Evolutionary conservation across 805 yeast species (phyloP).

Genomic region (Candida odintsovae): DNA sequence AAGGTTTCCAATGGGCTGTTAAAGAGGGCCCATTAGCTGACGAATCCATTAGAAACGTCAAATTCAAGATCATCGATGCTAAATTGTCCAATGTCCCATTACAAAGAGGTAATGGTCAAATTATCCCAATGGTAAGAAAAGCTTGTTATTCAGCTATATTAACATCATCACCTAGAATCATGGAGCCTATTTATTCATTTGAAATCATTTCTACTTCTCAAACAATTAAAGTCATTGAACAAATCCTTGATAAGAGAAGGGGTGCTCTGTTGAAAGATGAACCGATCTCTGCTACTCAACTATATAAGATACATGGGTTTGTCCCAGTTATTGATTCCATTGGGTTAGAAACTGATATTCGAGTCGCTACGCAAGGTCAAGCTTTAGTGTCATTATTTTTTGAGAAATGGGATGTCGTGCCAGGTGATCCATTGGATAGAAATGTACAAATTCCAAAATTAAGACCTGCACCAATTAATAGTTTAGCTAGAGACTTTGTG

Average conservation of each 20-base stretch:
- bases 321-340: conserved; percentile 88
- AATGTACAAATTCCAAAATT: conserved; percentile 59
- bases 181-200: conserved; percentile 76
- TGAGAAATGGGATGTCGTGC: conserved; percentile 69
- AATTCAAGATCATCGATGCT: conserved; percentile 65
- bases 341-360: conserved; percentile 83
- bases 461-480: conserved; percentile 64
- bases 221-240: conserved; percentile 43
- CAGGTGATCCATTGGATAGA: conserved; percentile 86
- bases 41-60: conserved; percentile 66
- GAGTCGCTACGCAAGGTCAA: conserved; percentile 73
- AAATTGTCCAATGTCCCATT: conserved; percentile 41
- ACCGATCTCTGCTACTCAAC: conserved; percentile 69
- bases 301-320: conserved; percentile 53
- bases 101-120: conserved; percentile 56
- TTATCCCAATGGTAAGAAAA: conserved; percentile 74
- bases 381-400: conserved; percentile 66
- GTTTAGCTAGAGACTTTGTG: conserved; percentile 83
- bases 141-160: conserved; percentile 81
- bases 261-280: conserved; percentile 47
- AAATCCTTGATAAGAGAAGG: conserved; percentile 56
- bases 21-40: conserved; percentile 92
- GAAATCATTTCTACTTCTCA: conserved; percentile 48
- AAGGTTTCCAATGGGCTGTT: conserved; percentile 81
- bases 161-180: conserved; percentile 67